These are phyloP conservation scores for Marasmius sp. DNA, from an alignment of 1,284 basidiomycete species.

Conservation along the genomic window DNA sequence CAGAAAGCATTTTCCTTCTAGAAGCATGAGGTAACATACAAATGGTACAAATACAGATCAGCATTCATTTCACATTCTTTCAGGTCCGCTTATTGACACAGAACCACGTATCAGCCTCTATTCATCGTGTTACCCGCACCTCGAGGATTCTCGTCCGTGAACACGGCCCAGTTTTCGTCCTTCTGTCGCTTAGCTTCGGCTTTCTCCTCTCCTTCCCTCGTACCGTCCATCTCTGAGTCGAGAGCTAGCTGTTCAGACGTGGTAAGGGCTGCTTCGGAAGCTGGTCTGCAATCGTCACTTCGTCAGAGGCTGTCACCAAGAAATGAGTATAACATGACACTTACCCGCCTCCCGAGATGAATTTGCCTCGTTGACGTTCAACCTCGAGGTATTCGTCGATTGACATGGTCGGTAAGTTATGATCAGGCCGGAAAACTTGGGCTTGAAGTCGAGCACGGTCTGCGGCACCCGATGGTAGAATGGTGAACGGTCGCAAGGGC, in stretches of 20 bases:
- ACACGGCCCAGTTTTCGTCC: constrained; percentile 87
- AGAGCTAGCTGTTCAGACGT: constrained; percentile 75
- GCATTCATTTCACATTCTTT: not conserved
- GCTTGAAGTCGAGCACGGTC: constrained; percentile 72
- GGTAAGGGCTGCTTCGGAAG: constrained; percentile 67
- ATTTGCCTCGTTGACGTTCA: constrained; percentile 82
- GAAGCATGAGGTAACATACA: too few species aligned
- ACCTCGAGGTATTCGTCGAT: constrained; percentile 94
- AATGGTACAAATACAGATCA: not conserved
- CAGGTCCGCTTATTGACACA: too few species aligned
- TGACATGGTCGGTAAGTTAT: constrained; percentile 93
- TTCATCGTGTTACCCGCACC: constrained; percentile 97
- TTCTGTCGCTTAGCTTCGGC: constrained; percentile 77
- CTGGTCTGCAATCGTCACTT: constrained; percentile 47
- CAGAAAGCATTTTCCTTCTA: too few species aligned
- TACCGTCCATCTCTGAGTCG: constrained; percentile 85
- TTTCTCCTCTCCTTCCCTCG: constrained; percentile 65
- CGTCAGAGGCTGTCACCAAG: constrained; percentile 4
- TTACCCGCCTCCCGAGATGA: constrained; percentile 86
- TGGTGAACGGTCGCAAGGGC: constrained; percentile 88
- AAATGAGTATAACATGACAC: constrained; percentile 25
- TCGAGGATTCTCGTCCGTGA: constrained; percentile 76
- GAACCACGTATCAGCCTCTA: constrained; percentile 64
- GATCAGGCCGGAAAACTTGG: constrained; percentile 85
- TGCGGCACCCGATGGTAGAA: constrained; percentile 71